Conservation (phyloP, 1,284 basidiomycete species). For the Malassezia slooffiae region DNA sequence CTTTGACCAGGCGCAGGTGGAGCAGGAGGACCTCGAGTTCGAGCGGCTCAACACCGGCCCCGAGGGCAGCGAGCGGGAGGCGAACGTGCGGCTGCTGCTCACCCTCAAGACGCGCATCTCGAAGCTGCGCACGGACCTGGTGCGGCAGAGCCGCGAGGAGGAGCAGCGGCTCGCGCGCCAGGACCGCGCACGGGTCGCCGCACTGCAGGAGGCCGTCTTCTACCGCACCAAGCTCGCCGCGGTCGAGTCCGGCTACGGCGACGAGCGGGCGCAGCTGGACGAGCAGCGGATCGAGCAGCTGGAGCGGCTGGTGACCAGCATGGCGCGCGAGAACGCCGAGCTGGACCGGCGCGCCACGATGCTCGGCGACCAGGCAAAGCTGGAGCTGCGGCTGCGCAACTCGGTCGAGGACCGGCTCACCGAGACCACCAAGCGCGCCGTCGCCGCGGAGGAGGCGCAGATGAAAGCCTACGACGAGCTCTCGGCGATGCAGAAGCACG, state of each 20-base stretch:
- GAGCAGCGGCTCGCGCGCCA: conserved; percentile 70
- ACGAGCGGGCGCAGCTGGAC: conserved; percentile 62
- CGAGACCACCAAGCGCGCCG: conserved; percentile 71
- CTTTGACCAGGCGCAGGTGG: conserved; percentile 17
- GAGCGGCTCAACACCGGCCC: conserved; percentile 47
- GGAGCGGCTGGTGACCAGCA: conserved; percentile 66
- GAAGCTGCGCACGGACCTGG: conserved; percentile 64
- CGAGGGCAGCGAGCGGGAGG: conserved; percentile 48
- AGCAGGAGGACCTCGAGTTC: conserved; percentile 23
- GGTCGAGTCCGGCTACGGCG: conserved; percentile 59
- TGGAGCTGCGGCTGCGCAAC: conserved; percentile 54
- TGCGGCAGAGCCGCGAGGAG: conserved; percentile 62
- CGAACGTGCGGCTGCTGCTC: conserved; percentile 63
- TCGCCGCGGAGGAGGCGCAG: conserved; percentile 69
- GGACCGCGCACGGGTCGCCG: conserved; percentile 65
- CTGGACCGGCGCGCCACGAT: conserved; percentile 59
- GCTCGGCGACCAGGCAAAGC: conserved; percentile 51
- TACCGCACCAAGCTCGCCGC: conserved; percentile 87
- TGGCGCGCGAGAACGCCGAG: conserved; percentile 59
- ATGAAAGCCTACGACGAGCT: conserved; percentile 61
- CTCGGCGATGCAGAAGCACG: conserved; percentile 61
- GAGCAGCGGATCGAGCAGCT: conserved; percentile 68
- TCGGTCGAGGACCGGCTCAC: conserved; percentile 68
- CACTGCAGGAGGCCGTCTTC: conserved; percentile 87
- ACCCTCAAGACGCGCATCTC: conserved; percentile 81